phyloP scores from a whole-genome alignment of 2,329 filamentous ascomycete species.

The Colletotrichum tofieldiae region DNA sequence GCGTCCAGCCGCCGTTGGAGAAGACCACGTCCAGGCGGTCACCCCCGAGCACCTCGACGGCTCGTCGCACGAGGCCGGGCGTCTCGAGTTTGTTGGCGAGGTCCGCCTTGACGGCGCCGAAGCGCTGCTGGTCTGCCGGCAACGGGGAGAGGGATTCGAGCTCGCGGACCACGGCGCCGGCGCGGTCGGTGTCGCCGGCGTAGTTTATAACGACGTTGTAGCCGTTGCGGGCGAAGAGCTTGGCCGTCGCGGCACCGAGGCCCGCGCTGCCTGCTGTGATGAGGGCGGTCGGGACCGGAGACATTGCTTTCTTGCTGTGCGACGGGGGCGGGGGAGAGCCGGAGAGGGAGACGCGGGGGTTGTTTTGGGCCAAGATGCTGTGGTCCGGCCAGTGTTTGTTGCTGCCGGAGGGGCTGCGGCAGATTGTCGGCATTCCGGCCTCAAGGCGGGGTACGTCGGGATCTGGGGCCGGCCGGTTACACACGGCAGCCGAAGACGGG shows the following conservation, averaged over 20 bases:
- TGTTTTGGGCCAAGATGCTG: neutral
- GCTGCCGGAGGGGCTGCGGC: neutral
- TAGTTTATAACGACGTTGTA: constrained; percentile 80
- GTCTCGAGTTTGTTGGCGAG: constrained; percentile 74
- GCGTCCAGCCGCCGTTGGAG: constrained; percentile 78
- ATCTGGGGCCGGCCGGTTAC: neutral
- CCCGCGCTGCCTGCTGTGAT: constrained; percentile 65
- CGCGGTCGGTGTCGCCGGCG: constrained; percentile 67
- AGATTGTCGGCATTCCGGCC: constrained; percentile 1
- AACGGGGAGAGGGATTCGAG: constrained; percentile 59
- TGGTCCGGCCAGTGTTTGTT: neutral
- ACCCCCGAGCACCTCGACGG: constrained; percentile 70
- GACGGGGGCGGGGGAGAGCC: neutral
- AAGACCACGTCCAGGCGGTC: constrained; percentile 81
- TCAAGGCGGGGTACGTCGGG: constrained; percentile 18
- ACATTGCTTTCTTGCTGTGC: neutral
- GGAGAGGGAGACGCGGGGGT: neutral
- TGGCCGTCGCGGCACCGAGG: constrained; percentile 73
- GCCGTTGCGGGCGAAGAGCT: constrained; percentile 74
- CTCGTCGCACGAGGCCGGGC: constrained; percentile 70
- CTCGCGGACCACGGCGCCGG: constrained; percentile 67
- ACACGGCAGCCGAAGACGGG: constrained; percentile 6
- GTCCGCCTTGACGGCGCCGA: constrained; percentile 76
- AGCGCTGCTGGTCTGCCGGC: constrained; percentile 48
- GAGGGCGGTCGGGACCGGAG: constrained; percentile 41